These are phyloP conservation scores for Ceratocystis ficicola DNA, from an alignment of 2,329 filamentous ascomycete species.

Conservation along the genomic window DNA sequence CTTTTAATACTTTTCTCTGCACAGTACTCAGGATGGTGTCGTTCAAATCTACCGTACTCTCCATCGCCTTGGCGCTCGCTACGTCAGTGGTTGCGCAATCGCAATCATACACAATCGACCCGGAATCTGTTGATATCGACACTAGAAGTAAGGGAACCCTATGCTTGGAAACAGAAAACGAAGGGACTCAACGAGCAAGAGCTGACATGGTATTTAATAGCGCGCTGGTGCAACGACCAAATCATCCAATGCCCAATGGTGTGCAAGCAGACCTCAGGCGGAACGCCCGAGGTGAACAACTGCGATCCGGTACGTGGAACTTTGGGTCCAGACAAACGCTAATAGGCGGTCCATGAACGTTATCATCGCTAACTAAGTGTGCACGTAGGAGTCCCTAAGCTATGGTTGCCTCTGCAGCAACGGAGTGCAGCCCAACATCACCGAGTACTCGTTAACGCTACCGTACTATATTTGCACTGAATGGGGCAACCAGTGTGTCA, in stretches of 20 bases:
- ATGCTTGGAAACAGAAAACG: too few species aligned
- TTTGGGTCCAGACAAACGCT: too few species aligned
- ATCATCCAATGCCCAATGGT: constrained; percentile 55
- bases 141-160: constrained; percentile 38
- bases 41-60: constrained; percentile 15
- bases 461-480: constrained; percentile 65
- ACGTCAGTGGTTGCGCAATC: constrained; percentile 42
- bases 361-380: neutral
- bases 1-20: neutral
- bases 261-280: constrained; percentile 48
- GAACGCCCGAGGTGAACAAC: constrained; percentile 46
- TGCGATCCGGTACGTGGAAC: constrained; percentile 49
- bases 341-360: too few species aligned
- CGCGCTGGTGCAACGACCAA: constrained; percentile 55
- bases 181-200: neutral
- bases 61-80: constrained; percentile 42
- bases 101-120: constrained; percentile 48
- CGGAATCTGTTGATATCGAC: constrained; percentile 42
- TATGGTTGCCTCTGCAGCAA: constrained; percentile 63
- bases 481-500: constrained; percentile 58
- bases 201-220: constrained; percentile 29
- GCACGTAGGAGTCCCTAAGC: constrained; percentile 42
- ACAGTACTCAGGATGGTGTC: neutral
- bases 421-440: constrained; percentile 55
- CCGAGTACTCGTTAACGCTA: constrained; percentile 65